Evolutionary conservation across 371 early-diverging fungal genomes (phyloP), one percentile per base, ranked within the genome.

Genomic region (Mortierella sp.): DNA sequence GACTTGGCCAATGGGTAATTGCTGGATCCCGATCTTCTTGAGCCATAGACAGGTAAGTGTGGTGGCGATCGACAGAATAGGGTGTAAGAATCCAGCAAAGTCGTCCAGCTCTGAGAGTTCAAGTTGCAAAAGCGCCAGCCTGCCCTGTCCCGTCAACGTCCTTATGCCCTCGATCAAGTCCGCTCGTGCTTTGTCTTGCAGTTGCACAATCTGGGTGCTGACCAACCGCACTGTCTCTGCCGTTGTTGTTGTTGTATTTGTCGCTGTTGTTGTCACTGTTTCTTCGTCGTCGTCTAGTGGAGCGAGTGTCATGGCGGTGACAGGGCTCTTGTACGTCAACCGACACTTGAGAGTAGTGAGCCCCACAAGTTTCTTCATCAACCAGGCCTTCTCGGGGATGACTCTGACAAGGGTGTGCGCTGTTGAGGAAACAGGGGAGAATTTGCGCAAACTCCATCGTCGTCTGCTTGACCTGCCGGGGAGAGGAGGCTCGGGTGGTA

Each of bases 31-130:
- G 19, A 57, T n/a, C 19, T 77, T 73, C 34, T 55, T 69, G 26
- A 81, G 70, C 44, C 64, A 37, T 2, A 80, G 76, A 26, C 51
- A 61, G 2, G 76, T 75, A 69, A 75, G 46, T 50, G 37, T 53
- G 6, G 69, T 61, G 13, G 59, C 19, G 43, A 55, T 46, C 26
- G 51, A 50, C 34, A 77, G 54, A 31, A 77, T 61, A 6, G 74
- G 81, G 21, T 14, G 57, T 34, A 81, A 37, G 69, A 81, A 81
- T 44, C 61, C 53, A n/a, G 73, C 26, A 48, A 73, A 73, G 69
- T 77, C 74, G 31, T 74, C 77, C 40, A 81, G n/a, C n/a, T 46
- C 28, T 14, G 51, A 40, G 44, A 81, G 37, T 4, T 75, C 64
- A 3, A 80, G 50, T 34, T 75, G 69, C 26, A 80, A 28, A 5